These are phyloP conservation scores for Gigaspora rosea DNA, from an alignment of 192 early-diverging fungal species.

Conservation along the genomic window DNA sequence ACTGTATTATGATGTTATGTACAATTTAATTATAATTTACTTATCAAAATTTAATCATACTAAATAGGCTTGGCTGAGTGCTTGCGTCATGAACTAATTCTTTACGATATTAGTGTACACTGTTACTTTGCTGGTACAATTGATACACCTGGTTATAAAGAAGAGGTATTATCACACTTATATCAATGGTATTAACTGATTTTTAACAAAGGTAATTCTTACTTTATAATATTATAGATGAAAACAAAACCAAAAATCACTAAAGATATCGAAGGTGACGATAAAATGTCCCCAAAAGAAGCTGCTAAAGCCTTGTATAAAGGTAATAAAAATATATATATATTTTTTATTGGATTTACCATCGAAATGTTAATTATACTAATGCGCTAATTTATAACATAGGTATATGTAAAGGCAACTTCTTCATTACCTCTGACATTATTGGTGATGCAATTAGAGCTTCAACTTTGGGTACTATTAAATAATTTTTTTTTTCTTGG, in stretches of 20 bases:
- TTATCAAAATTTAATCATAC: too few relatives aligned
- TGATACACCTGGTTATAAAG: too few relatives aligned
- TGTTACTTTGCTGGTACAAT: too few relatives aligned
- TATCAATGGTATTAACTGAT: not conserved
- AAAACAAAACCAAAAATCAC: too few relatives aligned
- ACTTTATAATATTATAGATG: slow-evolving; percentile 49
- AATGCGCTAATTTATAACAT: too few relatives aligned
- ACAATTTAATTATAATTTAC: slow-evolving; percentile 59
- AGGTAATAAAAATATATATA: too few relatives aligned
- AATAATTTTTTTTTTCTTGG: not conserved
- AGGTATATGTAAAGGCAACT: slow-evolving; percentile 36
- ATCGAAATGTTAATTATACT: too few relatives aligned
- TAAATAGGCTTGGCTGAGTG: slow-evolving; percentile 73
- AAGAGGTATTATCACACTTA: slow-evolving; percentile 57
- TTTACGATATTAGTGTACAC: too few relatives aligned
- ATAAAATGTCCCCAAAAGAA: slow-evolving; percentile 60
- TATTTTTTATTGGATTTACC: too few relatives aligned
- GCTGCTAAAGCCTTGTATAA: slow-evolving; percentile 55
- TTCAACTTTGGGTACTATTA: slow-evolving; percentile 34
- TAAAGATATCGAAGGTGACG: slow-evolving; percentile 68
- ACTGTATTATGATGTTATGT: too few relatives aligned
- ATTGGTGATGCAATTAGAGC: too few relatives aligned
- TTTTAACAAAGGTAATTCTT: slow-evolving; percentile 7
- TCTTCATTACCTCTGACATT: slow-evolving; percentile 40
- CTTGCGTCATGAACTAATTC: slow-evolving; percentile 63